Percentiles rank a stretch among this genome's conserved stretches.
These are phyloP conservation scores for Stagonosporopsis vannaccii DNA, from an alignment of 2,329 filamentous ascomycete species.

Conservation along the genomic window DNA sequence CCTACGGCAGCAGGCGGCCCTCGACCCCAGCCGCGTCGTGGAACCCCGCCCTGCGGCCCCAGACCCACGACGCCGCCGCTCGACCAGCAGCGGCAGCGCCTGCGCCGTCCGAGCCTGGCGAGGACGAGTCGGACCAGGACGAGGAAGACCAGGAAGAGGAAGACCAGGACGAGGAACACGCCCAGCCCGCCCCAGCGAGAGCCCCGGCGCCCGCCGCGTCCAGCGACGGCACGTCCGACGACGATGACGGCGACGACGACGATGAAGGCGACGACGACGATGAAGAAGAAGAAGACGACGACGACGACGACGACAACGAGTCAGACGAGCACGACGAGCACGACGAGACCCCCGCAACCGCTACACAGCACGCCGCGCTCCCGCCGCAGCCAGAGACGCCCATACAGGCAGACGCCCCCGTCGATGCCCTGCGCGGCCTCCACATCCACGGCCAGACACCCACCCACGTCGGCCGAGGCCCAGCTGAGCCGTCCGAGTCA, in stretches of 20 bases:
- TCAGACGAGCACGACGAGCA: conserved; percentile 28
- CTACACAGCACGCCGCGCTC: conserved; percentile 24
- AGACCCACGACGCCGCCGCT: conserved; percentile 8
- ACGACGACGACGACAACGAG: conserved; percentile 17
- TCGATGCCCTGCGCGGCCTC: conserved; percentile 28
- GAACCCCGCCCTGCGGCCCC: conserved; percentile 63
- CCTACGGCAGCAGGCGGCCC: conserved; percentile 38
- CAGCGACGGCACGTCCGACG: conserved; percentile 11
- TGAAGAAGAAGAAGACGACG: conserved; percentile 33
- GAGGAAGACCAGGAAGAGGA: conserved; percentile 12
- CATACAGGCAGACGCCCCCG: conserved; percentile 23
- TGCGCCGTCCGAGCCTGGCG: conserved; percentile 20
- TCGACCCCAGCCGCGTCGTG: conserved; percentile 51
- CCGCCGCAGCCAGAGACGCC: conserved; percentile 13
- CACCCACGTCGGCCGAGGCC: conserved; percentile 21
- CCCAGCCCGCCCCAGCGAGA: conserved; percentile 11
- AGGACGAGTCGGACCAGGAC: conserved; percentile 14
- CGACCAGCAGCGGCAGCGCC: neutral
- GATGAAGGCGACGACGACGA: conserved; percentile 24
- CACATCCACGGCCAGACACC: conserved; percentile 22
- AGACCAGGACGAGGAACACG: conserved; percentile 15
- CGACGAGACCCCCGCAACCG: conserved; percentile 48
- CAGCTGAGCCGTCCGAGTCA: conserved; percentile 20
- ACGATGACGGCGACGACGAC: conserved; percentile 17
- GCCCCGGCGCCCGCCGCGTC: conserved; percentile 9